A percentile compares a stretch with the other conserved stretches of the same genome.
Conservation (phyloP, 768 basidiomycete genomes). For the Lactifluus echinatus region DNA sequence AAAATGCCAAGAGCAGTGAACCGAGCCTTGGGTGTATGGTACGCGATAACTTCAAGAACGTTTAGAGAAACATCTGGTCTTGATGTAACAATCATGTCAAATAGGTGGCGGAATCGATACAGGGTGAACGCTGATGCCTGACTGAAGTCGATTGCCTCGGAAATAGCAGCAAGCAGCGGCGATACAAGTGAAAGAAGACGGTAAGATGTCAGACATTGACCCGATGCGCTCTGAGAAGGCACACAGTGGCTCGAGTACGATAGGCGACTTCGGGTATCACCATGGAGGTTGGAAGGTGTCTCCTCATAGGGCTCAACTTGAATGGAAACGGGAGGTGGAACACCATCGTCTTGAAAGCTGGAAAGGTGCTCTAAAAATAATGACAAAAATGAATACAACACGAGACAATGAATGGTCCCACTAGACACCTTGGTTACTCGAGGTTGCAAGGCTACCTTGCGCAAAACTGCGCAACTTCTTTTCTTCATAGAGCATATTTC, state of each 20-base stretch:
- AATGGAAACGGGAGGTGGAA: slow-evolving; percentile 15
- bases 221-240: slow-evolving; percentile 47
- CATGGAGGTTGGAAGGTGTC: background rate
- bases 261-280: slow-evolving; percentile 22
- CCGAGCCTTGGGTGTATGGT: slow-evolving; percentile 48
- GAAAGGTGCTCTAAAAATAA: background rate
- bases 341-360: background rate
- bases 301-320: slow-evolving; percentile 20
- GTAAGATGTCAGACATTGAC: slow-evolving; percentile 47
- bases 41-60: slow-evolving; percentile 61
- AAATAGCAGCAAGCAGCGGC: slow-evolving; percentile 52
- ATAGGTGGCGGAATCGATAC: slow-evolving; percentile 44
- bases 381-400: background rate
- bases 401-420: background rate
- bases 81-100: slow-evolving; percentile 42
- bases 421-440: slow-evolving; percentile 5
- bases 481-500: slow-evolving; percentile 44
- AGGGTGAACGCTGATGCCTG: slow-evolving; percentile 30
- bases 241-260: slow-evolving; percentile 10
- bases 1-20: slow-evolving; percentile 48
- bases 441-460: background rate
- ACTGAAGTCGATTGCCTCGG: slow-evolving; percentile 45
- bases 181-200: slow-evolving; percentile 53
- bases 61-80: slow-evolving; percentile 69
- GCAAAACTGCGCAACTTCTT: slow-evolving; percentile 24